Base-by-base conservation (phyloP, 1,284 basidiomycete species). In the Tremellales sp. region DNA sequence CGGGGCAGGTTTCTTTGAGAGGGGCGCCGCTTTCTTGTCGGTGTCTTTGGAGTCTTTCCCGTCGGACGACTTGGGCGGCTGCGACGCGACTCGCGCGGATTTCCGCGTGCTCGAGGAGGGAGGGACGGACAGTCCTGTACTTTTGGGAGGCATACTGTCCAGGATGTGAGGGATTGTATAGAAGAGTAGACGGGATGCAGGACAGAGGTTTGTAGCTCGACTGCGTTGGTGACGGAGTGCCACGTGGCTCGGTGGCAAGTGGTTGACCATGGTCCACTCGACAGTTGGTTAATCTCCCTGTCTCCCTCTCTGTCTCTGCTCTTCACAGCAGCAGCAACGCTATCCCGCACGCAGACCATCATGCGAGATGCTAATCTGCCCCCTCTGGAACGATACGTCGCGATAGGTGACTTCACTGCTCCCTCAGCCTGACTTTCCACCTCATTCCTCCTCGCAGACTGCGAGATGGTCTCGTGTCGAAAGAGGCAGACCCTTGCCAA, bases 401-500 rank as follows among this genome's bases (percentile, higher is more conserved):
- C 60, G 0, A 57, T 66, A 28, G 65, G 65, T 65, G 19, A 32
- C 61, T 37, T 4, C 5, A 8, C 19, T 34, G 12, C 16, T 26
- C 27, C 28, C 26, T 25, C 25, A 28, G 8, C 36, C 42, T 43
- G 16, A 46, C 19, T 1, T 12, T 24, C 27, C 5, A 36, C 40
- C 14, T 13, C 13, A 16, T 31, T 5, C 19, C 43, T 40, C 24
- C 33, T 10, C 29, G 12, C 43, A 65, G 67, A 71, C 54, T 70
- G 66, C 59, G 69, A 71, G 50, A 68, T 68, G 54, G 64, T 71
- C 21, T 29, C 50, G 9, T 50, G 53, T 29, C 38, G 50, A 18
- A 29, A 32, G 4, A 48, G 53, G 14, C 37, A 53, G 13, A 56
- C 45, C 18, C 50, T 66, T 12, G 62, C 62, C 24, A 58, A 60